A percentile compares a stretch with the other conserved stretches of the same genome.
Conservation (phyloP, 108 stramenopile genomes). For the Skeletonema grethae region DNA sequence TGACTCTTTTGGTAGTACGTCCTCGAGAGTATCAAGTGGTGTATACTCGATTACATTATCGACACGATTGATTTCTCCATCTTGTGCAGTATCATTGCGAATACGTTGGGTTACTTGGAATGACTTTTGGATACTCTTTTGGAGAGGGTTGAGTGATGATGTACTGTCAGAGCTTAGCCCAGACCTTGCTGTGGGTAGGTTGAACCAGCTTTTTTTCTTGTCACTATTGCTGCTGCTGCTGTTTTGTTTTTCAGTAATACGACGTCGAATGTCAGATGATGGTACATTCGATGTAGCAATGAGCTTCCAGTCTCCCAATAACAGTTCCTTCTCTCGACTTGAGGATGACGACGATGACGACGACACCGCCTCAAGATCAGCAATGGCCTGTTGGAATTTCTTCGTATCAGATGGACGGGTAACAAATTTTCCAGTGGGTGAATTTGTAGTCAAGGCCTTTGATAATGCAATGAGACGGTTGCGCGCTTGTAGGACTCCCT, state of each 20-base stretch:
- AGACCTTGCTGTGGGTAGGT: background rate
- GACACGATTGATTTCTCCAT: conserved; percentile 47
- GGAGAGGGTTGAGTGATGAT: conserved; percentile 44
- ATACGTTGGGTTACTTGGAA: conserved; percentile 70
- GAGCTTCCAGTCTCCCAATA: conserved; percentile 77
- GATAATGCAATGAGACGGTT: conserved; percentile 33
- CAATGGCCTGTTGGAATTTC: conserved; percentile 25
- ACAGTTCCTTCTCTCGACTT: conserved; percentile 18
- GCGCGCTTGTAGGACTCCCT: conserved; percentile 10
- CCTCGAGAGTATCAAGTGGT: conserved; percentile 51
- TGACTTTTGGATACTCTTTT: conserved; percentile 42
- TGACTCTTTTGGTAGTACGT: conserved; percentile 27
- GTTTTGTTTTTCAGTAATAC: conserved; percentile 10
- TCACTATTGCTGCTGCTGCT: conserved; percentile 27
- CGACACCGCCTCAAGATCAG: conserved; percentile 26
- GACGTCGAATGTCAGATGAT: conserved; percentile 14
- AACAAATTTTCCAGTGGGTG: conserved; percentile 25
- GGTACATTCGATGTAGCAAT: conserved; percentile 53
- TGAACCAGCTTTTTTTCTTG: conserved; percentile 24
- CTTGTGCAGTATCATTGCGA: conserved; percentile 27
- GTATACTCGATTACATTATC: conserved; percentile 71
- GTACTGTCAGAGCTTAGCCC: background rate
- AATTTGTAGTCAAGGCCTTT: conserved; percentile 12
- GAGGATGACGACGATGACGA: background rate
- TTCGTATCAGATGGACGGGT: conserved; percentile 12